phyloP scores from a whole-genome alignment of 2,329 filamentous ascomycete genomes.

The Capronia americana region DNA sequence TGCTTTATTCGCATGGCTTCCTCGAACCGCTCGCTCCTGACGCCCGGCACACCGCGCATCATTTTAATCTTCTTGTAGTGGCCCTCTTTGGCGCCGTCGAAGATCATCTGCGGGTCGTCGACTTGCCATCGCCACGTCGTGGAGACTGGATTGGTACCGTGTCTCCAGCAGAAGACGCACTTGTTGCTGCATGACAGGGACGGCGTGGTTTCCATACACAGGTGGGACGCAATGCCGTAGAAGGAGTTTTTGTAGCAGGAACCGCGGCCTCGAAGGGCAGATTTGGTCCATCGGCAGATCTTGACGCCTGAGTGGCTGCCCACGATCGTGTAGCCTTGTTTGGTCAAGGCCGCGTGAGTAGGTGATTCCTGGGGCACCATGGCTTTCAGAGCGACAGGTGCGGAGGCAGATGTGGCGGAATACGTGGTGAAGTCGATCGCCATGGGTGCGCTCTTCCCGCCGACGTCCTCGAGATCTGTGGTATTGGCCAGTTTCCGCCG shows the following conservation, averaged over 20 bases:
- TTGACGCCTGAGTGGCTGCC: constrained; percentile 96
- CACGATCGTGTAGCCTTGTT: constrained; percentile 95
- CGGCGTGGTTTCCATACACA: constrained; percentile 98
- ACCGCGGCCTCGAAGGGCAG: constrained; percentile 86
- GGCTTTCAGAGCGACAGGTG: constrained; percentile 68
- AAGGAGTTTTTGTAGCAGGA: constrained; percentile 98
- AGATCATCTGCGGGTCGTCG: constrained; percentile 87
- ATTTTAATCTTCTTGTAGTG: constrained; percentile 99
- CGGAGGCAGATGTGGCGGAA: constrained; percentile 49
- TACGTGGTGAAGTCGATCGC: constrained; percentile 80
- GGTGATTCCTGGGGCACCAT: constrained; percentile 95
- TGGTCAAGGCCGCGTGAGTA: constrained; percentile 86
- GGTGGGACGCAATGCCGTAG: constrained; percentile 94
- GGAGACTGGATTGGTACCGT: constrained; percentile 94
- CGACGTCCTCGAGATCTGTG: constrained; percentile 85
- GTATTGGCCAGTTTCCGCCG: constrained; percentile 57
- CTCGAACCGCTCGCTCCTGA: constrained; percentile 86
- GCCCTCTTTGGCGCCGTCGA: constrained; percentile 84
- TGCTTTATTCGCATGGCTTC: constrained; percentile 94
- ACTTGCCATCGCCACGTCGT: constrained; percentile 98
- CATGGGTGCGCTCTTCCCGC: constrained; percentile 56
- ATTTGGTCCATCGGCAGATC: constrained; percentile 98
- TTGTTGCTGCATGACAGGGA: constrained; percentile 97
- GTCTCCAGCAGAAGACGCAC: constrained; percentile 98
- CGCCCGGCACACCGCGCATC: constrained; percentile 90